Conservation (phyloP, 1,139 yeast genomes). For the Suhomyces bokatorum region DNA sequence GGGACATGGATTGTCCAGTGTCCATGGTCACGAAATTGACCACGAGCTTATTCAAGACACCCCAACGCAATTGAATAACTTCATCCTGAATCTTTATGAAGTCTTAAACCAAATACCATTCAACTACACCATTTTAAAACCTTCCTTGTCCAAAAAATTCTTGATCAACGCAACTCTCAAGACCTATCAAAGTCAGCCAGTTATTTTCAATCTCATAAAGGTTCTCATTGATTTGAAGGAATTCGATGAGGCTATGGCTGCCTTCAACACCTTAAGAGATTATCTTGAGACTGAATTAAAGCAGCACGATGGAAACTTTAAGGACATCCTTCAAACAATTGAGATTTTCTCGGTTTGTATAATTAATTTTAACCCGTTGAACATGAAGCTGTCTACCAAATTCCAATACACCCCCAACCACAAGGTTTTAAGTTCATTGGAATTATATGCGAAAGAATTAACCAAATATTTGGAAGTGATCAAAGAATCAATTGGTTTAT, state of each 20-base stretch:
- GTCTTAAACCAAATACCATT: conserved; percentile 29
- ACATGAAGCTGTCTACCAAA: conserved; percentile 21
- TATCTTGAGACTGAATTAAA: conserved; percentile 39
- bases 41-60: conserved; percentile 6
- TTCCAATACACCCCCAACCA: conserved; percentile 31
- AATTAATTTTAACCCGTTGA: conserved; percentile 39
- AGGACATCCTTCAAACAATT: conserved; percentile 38
- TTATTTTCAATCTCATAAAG: conserved; percentile 36
- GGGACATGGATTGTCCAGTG: conserved; percentile 4
- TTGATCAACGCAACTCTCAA: conserved; percentile 33
- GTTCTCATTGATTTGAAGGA: conserved; percentile 38
- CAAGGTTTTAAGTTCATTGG: conserved; percentile 24
- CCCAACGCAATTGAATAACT: conserved; percentile 29
- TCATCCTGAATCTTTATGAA: conserved; percentile 37
- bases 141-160: conserved; percentile 33
- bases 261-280: conserved; percentile 38
- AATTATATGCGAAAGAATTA: conserved; percentile 22
- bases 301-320: conserved; percentile 34
- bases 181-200: conserved; percentile 41
- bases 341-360: conserved; percentile 40
- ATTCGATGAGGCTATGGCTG: conserved; percentile 48
- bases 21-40: conserved; percentile 7
- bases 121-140: conserved; percentile 25
- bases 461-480: conserved; percentile 26
- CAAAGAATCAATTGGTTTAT: conserved; percentile 27